phyloP scores from a whole-genome alignment of 2,329 filamentous ascomycete genomes.

The Aureobasidium musti region DNA sequence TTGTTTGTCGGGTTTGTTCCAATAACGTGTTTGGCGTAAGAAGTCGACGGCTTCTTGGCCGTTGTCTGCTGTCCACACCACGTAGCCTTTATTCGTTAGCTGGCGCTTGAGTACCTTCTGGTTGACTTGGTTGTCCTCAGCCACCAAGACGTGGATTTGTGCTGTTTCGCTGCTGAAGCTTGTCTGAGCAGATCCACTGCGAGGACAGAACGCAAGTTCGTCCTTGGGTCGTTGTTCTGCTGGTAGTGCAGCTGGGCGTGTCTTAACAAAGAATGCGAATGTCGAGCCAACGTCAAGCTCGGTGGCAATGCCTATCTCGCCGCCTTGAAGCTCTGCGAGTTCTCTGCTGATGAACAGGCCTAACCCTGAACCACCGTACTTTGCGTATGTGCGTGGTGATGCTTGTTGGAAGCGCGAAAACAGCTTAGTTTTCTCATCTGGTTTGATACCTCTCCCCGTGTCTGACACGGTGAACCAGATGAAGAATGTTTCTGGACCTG shows the following conservation, averaged over 20 bases:
- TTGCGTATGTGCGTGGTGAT: constrained; percentile 65
- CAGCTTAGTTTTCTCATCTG: constrained; percentile 49
- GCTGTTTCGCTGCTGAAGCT: constrained; percentile 8
- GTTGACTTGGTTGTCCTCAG: constrained; percentile 42
- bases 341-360: neutral
- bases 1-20: constrained; percentile 28
- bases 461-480: constrained; percentile 34
- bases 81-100: constrained; percentile 42
- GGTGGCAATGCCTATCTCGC: constrained; percentile 66
- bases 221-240: neutral
- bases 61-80: constrained; percentile 44
- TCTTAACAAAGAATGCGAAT: constrained; percentile 68
- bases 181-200: neutral
- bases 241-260: constrained; percentile 41
- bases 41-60: constrained; percentile 44
- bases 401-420: constrained; percentile 72
- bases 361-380: constrained; percentile 63
- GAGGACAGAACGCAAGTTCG: neutral
- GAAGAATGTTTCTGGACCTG: constrained; percentile 30
- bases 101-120: constrained; percentile 46
- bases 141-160: constrained; percentile 30
- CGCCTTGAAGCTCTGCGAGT: constrained; percentile 66
- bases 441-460: constrained; percentile 43
- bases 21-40: constrained; percentile 36
- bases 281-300: constrained; percentile 61